A percentile compares a stretch with the other conserved stretches of the same genome.
Conservation (phyloP, 2,329 filamentous ascomycete species). For the Ophiostoma fasciatum region DNA sequence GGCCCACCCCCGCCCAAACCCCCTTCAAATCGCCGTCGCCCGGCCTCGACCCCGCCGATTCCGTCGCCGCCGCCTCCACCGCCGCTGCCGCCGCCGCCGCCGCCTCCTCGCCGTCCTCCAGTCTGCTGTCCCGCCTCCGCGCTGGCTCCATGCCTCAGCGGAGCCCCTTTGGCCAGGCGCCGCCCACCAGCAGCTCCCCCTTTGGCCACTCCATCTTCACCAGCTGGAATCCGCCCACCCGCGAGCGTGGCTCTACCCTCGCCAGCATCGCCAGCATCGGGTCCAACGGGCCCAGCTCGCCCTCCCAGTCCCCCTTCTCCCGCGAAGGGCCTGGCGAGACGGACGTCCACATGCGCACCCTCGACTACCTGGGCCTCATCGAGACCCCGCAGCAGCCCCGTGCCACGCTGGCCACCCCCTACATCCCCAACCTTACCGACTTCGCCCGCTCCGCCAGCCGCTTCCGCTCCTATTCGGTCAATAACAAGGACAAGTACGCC, state of each 20-base stretch:
- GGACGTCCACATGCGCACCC: conserved; percentile 74
- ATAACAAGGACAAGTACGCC: conserved; percentile 94
- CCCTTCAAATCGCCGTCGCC: conserved; percentile 62
- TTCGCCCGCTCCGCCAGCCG: conserved; percentile 67
- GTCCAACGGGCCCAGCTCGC: conserved; percentile 81
- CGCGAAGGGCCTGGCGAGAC: conserved; percentile 72
- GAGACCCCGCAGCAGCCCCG: conserved; percentile 77
- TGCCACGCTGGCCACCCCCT: conserved; percentile 59
- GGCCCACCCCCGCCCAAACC: conserved; percentile 73
- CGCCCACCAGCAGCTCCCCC: conserved; percentile 42
- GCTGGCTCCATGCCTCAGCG: conserved; percentile 92
- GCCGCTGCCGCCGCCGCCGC: conserved; percentile 11
- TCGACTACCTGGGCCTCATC: conserved; percentile 90
- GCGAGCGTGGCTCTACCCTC: conserved; percentile 75
- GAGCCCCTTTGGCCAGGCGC: conserved; percentile 43
- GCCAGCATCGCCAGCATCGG: conserved; percentile 71
- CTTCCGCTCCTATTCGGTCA: conserved; percentile 95
- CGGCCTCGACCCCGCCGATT: conserved; percentile 33
- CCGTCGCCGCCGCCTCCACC: too few species aligned
- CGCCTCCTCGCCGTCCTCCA: conserved; percentile 40
- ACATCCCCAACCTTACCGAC: conserved; percentile 61
- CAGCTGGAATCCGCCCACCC: conserved; percentile 61
- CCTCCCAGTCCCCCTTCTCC: conserved; percentile 73
- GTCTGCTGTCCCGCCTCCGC: conserved; percentile 69
- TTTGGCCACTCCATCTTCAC: conserved; percentile 88